These are phyloP conservation scores for Hypoxylon sp. DNA, from an alignment of 2,329 filamentous ascomycete genomes.

Conservation along the genomic window DNA sequence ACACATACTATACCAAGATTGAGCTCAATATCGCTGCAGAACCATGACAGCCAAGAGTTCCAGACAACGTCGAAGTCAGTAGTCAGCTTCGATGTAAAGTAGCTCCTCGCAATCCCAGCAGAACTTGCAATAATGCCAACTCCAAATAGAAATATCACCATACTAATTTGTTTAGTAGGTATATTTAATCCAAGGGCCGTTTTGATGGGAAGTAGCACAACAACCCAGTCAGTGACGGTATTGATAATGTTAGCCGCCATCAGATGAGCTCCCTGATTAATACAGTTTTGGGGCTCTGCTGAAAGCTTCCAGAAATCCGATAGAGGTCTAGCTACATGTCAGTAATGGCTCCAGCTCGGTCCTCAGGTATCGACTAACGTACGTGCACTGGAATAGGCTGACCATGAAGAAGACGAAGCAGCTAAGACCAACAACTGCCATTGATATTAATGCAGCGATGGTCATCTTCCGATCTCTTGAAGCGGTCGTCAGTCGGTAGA, in stretches of 20 bases:
- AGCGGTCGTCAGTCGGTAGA: conserved; percentile 54
- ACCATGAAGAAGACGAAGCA: conserved; percentile 54
- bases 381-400: conserved; percentile 56
- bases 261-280: conserved; percentile 64
- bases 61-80: conserved; percentile 54
- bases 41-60: conserved; percentile 54
- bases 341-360: neutral
- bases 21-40: conserved; percentile 56
- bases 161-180: conserved; percentile 60
- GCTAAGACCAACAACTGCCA: conserved; percentile 50
- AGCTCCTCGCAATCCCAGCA: conserved; percentile 55
- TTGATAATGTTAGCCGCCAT: conserved; percentile 69
- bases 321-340: conserved; percentile 50
- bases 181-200: conserved; percentile 61
- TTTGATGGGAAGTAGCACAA: conserved; percentile 64
- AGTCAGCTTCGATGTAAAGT: conserved; percentile 52
- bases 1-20: conserved; percentile 57
- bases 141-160: conserved; percentile 62
- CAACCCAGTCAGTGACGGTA: conserved; percentile 69
- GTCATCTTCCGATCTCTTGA: conserved; percentile 50
- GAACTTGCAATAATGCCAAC: conserved; percentile 62
- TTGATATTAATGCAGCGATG: conserved; percentile 50
- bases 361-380: conserved; percentile 27
- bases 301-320: conserved; percentile 56
- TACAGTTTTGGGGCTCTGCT: conserved; percentile 54